A percentile compares a stretch with the other conserved stretches of the same genome.
These are phyloP conservation scores for Marasmius sp. DNA, from an alignment of 1,284 basidiomycete species.

Conservation along the genomic window DNA sequence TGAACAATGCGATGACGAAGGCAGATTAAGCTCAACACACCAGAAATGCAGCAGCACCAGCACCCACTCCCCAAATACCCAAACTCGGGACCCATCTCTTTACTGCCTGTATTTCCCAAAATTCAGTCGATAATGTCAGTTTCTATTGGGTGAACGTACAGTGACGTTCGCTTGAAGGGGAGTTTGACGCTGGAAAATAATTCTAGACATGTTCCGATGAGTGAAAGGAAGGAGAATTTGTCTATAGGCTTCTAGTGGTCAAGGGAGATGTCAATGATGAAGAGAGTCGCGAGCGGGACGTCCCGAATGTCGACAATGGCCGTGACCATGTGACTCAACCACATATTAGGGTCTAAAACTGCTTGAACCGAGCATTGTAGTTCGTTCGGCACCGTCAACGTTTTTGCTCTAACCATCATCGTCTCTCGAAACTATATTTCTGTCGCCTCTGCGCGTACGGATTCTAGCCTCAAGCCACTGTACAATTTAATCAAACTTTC, in stretches of 20 bases:
- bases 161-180: slow-evolving; percentile 9
- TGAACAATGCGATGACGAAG: not conserved
- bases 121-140: slow-evolving; percentile 31
- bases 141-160: slow-evolving; percentile 17
- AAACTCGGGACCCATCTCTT: slow-evolving; percentile 61
- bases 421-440: no score
- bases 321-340: not conserved
- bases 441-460: no score
- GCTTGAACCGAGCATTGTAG: not conserved
- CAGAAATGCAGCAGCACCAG: slow-evolving; percentile 63
- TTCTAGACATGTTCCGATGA: slow-evolving; percentile 9
- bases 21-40: slow-evolving; percentile 40
- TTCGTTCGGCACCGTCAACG: not conserved
- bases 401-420: not conserved
- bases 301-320: not conserved
- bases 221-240: not conserved
- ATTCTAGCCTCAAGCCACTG: not conserved
- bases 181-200: slow-evolving; percentile 9
- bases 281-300: not conserved
- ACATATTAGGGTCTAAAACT: not conserved
- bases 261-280: not conserved
- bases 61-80: slow-evolving; percentile 68
- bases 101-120: slow-evolving; percentile 32
- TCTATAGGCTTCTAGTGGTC: not conserved
- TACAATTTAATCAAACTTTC: not conserved